phyloP scores from a whole-genome alignment of 345 rosid species.

The Murraya paniculata region DNA sequence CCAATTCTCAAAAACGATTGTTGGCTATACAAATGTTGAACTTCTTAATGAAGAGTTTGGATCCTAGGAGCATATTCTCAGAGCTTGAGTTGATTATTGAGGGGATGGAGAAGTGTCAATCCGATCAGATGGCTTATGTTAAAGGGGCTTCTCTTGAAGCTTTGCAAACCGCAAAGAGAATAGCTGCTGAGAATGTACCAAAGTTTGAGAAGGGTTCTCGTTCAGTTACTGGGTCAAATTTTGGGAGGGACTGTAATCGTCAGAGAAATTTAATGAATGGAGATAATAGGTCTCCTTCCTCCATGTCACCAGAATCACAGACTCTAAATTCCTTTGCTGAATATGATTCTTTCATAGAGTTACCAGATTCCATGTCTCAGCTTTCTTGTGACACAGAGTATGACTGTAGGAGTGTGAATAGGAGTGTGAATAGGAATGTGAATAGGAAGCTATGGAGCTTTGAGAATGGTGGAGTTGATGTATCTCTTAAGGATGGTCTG shows the following conservation, averaged over 20 bases:
- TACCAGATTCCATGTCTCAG: conserved; percentile 53
- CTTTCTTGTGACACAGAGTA: conserved; percentile 32
- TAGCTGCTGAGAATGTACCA: conserved; percentile 46
- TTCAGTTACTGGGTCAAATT: conserved; percentile 72
- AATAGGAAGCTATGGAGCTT: conserved; percentile 56
- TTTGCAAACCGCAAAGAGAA: conserved; percentile 67
- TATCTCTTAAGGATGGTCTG: conserved; percentile 73
- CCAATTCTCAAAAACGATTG: conserved; percentile 79
- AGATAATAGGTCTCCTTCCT: conserved; percentile 42
- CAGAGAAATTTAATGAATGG: conserved; percentile 27
- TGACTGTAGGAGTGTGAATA: conserved; percentile 60
- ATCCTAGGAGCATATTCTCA: conserved; percentile 68
- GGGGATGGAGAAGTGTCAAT: conserved; percentile 84
- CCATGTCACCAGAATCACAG: conserved; percentile 81
- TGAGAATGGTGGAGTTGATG: conserved; percentile 58
- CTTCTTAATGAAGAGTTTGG: conserved; percentile 80
- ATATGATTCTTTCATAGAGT: conserved; percentile 54
- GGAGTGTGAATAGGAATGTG: conserved; percentile 73
- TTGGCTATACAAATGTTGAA: conserved; percentile 91
- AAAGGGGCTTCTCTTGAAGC: conserved; percentile 95
- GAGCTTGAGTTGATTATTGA: conserved; percentile 64
- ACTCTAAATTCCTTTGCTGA: conserved; percentile 54
- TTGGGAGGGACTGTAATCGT: conserved; percentile 29
- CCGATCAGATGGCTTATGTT: conserved; percentile 86
- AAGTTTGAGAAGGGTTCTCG: conserved; percentile 56